Conservation (phyloP, 129 eudicot species). For the Helianthus tuberosus region DNA sequence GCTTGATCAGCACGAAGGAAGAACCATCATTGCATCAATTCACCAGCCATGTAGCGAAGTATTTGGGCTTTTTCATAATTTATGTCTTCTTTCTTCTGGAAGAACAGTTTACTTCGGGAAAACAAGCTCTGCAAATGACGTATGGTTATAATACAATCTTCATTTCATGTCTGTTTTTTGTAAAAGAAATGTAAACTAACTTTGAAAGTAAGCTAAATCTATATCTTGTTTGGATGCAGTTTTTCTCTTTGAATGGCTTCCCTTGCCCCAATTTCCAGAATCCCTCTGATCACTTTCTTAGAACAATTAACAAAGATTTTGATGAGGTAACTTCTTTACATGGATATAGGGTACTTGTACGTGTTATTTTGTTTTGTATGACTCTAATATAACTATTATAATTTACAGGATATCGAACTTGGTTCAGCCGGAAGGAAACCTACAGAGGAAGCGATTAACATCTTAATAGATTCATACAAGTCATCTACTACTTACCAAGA, state of each 20-base stretch:
- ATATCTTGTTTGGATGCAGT: slow-evolving; percentile 35
- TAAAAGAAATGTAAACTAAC: no score
- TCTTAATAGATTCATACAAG: slow-evolving; percentile 45
- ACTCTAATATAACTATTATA: neutral
- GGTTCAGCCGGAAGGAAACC: slow-evolving; percentile 37
- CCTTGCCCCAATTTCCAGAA: slow-evolving; percentile 72
- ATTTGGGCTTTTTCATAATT: slow-evolving; percentile 68
- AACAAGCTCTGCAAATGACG: slow-evolving; percentile 55
- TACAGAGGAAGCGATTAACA: slow-evolving; percentile 47
- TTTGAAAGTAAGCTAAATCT: neutral
- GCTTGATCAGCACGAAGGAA: slow-evolving; percentile 51
- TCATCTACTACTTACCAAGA: slow-evolving; percentile 43
- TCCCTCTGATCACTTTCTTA: slow-evolving; percentile 84
- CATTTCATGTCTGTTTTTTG: neutral
- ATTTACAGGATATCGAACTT: slow-evolving; percentile 58
- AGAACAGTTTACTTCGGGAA: slow-evolving; percentile 69
- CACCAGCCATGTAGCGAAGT: slow-evolving; percentile 89
- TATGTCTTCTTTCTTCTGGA: slow-evolving; percentile 72
- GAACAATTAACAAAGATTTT: slow-evolving; percentile 79
- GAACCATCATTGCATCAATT: slow-evolving; percentile 68
- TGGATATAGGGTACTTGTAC: neutral
- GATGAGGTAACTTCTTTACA: slow-evolving; percentile 45
- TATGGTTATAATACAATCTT: slow-evolving; percentile 18
- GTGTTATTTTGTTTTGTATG: neutral
- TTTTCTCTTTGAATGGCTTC: slow-evolving; percentile 64